Evolutionary conservation across 305 asterid species (phyloP).

Genomic region (Plantago rigida): DNA sequence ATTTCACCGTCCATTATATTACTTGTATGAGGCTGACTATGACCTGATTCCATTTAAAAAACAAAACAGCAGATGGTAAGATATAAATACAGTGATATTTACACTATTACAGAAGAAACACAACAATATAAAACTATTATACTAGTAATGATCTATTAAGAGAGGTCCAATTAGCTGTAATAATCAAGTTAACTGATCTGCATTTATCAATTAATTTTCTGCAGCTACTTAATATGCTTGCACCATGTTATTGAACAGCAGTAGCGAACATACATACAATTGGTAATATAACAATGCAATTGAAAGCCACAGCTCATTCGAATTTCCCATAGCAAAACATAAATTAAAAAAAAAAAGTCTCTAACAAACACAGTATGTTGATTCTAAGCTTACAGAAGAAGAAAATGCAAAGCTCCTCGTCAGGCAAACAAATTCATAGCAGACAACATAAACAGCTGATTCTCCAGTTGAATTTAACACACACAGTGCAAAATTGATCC

Average conservation of each 20-base stretch:
- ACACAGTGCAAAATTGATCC: no score
- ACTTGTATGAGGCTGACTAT: slow-evolving; percentile 36
- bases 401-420: background rate
- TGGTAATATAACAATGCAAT: no score
- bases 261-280: no score
- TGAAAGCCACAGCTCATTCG: no score
- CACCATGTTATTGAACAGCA: background rate
- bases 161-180: slow-evolving; percentile 13
- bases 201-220: background rate
- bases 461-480: no score
- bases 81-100: no score
- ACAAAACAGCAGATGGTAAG: background rate
- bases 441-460: no score
- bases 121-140: no score
- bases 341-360: no score
- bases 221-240: background rate
- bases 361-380: no score
- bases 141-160: background rate
- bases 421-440: background rate
- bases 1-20: slow-evolving; percentile 35
- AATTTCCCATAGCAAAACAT: no score
- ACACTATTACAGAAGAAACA: no score
- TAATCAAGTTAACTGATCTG: slow-evolving; percentile 6
- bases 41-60: slow-evolving; percentile 34
- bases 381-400: background rate